A percentile compares a stretch with the other conserved stretches of the same genome.
These are phyloP conservation scores for Wolfiporia cocos DNA, from an alignment of 1,284 basidiomycete genomes.

Conservation along the genomic window DNA sequence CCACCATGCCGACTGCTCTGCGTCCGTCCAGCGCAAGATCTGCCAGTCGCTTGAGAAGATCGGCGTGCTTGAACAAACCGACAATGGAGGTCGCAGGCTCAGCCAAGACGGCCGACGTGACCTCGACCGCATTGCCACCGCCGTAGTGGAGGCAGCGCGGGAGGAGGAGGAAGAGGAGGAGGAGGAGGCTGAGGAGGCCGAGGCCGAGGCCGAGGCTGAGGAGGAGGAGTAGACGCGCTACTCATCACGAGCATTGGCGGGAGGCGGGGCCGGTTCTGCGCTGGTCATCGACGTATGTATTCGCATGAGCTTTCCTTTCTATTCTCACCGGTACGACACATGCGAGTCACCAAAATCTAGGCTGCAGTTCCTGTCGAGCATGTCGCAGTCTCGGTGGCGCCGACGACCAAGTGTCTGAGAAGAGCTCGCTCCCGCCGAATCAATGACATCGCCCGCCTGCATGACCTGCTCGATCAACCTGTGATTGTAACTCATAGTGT, in stretches of 20 bases:
- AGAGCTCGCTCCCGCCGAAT: no score
- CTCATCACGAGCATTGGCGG: not conserved
- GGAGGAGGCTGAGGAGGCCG: conserved; percentile 78
- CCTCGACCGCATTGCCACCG: conserved; percentile 97
- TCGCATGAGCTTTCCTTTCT: conserved; percentile 4
- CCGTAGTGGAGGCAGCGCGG: conserved; percentile 85
- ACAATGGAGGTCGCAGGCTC: conserved; percentile 95
- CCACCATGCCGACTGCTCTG: conserved; percentile 87
- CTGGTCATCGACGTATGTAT: conserved; percentile 8
- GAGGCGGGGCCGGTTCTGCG: not conserved
- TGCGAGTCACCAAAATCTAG: conserved; percentile 20
- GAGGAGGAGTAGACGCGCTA: conserved; percentile 6
- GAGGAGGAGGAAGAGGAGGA: conserved; percentile 87
- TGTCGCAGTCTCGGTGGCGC: no score
- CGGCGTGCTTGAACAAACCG: conserved; percentile 91
- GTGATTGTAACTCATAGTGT: no score
- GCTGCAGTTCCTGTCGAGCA: conserved; percentile 13
- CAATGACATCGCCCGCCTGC: no score
- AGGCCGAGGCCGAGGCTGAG: no score
- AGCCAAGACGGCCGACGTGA: conserved; percentile 97
- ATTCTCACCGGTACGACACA: conserved; percentile 16
- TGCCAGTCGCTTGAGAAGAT: conserved; percentile 99
- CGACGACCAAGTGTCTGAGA: no score
- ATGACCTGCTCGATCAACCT: no score
- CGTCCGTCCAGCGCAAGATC: conserved; percentile 85